Evolutionary conservation across 768 basidiomycete genomes (phyloP).

Genomic region (Lactarius psammicola): DNA sequence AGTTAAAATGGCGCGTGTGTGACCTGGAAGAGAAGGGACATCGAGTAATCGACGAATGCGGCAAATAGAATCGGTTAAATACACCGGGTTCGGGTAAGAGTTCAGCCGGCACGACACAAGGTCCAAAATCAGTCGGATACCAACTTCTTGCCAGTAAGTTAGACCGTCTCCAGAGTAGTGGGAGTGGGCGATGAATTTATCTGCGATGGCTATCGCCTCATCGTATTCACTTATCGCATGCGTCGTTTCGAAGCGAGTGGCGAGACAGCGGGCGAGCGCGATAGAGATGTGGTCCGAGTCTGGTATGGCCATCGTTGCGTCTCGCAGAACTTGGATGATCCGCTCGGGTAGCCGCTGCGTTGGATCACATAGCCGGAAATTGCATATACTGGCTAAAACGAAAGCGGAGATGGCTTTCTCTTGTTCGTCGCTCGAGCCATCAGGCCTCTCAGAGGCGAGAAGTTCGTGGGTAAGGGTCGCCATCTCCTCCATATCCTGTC

Average conservation of each 20-base stretch:
- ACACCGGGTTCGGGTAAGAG: not conserved
- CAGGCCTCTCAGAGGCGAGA: not conserved
- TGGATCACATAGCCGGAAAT: too few species aligned
- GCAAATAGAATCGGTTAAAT: not conserved
- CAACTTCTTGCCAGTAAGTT: not conserved
- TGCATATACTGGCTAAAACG: fast-evolving
- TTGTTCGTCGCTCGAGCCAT: not conserved
- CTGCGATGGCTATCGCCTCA: not conserved
- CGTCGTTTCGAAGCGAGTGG: not conserved
- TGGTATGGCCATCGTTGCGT: not conserved
- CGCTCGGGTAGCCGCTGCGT: too few species aligned
- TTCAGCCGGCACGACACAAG: not conserved
- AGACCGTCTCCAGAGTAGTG: not conserved
- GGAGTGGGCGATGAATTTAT: not conserved
- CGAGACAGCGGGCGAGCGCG: not conserved
- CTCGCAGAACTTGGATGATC: not conserved
- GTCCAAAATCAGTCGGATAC: fast-evolving
- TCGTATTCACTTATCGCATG: not conserved
- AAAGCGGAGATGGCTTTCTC: not conserved
- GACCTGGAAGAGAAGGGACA: not conserved
- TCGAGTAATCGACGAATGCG: not conserved
- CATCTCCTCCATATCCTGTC: constrained; percentile 5
- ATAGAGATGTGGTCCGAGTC: not conserved
- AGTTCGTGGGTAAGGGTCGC: not conserved
- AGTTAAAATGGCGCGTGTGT: too few species aligned